Conservation (phyloP, 306 rosid species). For the Acacia melanoxylon region DNA sequence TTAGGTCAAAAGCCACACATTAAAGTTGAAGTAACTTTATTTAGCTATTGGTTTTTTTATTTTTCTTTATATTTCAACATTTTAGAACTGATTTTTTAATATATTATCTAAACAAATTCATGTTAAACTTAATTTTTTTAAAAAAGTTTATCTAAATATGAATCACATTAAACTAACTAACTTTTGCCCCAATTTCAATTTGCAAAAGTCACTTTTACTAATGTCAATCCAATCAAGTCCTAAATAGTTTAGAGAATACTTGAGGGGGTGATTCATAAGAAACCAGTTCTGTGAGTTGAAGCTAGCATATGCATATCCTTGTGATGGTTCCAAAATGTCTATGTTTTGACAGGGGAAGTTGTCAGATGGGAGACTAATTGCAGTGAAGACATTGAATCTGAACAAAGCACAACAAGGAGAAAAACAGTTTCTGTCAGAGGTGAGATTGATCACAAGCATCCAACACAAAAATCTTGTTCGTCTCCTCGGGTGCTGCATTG, state of each 20-base stretch:
- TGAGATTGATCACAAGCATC: slow-evolving; percentile 79
- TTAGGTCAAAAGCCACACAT: too few relatives aligned
- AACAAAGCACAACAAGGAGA: slow-evolving; percentile 90
- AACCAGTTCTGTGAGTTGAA: neutral
- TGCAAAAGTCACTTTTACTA: too few relatives aligned
- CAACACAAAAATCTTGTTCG: slow-evolving; percentile 91
- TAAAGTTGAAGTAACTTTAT: neutral
- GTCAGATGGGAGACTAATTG: slow-evolving; percentile 65
- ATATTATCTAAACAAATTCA: too few relatives aligned
- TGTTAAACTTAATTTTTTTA: neutral
- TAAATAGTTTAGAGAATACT: neutral
- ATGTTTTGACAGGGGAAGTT: slow-evolving; percentile 65
- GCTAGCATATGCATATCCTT: neutral
- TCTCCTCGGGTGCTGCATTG: slow-evolving; percentile 80
- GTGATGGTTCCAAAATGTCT: neutral
- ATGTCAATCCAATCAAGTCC: too few relatives aligned
- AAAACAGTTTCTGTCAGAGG: slow-evolving; percentile 75
- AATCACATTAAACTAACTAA: too few relatives aligned
- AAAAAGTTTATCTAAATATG: too few relatives aligned
- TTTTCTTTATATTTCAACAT: too few relatives aligned
- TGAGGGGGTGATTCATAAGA: neutral
- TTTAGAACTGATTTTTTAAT: too few relatives aligned
- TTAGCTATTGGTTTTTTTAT: too few relatives aligned
- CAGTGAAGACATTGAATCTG: slow-evolving; percentile 74
- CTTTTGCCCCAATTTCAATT: too few relatives aligned